Base-by-base conservation (phyloP, 2,329 filamentous ascomycete species). In the Ophiocordyceps camponoti-leonardi region DNA sequence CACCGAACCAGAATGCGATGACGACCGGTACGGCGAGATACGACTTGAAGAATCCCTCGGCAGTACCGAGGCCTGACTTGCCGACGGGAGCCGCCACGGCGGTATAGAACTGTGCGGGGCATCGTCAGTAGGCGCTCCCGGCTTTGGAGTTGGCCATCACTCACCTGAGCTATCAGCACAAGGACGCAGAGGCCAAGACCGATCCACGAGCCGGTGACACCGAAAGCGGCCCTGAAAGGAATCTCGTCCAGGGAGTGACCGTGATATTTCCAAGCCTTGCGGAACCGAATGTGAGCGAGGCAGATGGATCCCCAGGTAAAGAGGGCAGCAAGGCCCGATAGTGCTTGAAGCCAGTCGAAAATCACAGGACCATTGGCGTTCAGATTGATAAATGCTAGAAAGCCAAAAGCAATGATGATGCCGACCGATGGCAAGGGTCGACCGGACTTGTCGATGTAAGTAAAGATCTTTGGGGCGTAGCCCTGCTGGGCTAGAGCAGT, bases 251-350 rank as follows among this genome's bases (percentile, higher is more conserved):
- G 58, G 12, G 66, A 70, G 59, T 74, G 77, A 37, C 77, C 77
- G 49, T 80, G 70, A 30, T 63, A 58, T 43, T 58, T 61, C 77
- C 77, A 81, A 2, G 75, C 77, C 19, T 56, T 54, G 42, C 77
- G 75, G 69, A 80, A 81, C 43, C 77, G 75, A 55, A 81, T 78
- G 56, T 81, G 77, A 3, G 73, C 70, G 16, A 77, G 56, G 57
- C 75, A 79, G 53, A 82, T 76, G 45, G 71, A 76, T 39, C 70
- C 75, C 77, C 77, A 82, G 30, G 75, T 75, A 59, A 79, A 80
- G 48, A 81, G 69, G 43, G 73, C 69, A 16, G 71, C 69, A 6
- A 81, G 68, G 49, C 73, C 76, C 2, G 75, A 79, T 18, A 81
- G 63, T 18, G 77, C 72, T 22, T 75, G 67, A 7, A 81, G 69